Evolutionary conservation across 306 rosid genomes (phyloP).

Genomic region (Cyamopsis tetragonoloba): DNA sequence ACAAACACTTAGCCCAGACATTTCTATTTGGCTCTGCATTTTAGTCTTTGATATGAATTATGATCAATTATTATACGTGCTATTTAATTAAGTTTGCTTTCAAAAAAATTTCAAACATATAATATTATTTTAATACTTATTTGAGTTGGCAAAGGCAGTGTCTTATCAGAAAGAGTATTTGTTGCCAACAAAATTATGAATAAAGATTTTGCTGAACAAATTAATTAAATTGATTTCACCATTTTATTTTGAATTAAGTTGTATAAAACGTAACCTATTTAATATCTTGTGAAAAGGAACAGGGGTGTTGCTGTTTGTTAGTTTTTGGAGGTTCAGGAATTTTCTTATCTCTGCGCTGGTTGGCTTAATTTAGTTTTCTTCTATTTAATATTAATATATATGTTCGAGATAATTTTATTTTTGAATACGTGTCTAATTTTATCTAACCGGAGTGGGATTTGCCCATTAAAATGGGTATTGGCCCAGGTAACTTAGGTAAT

Average conservation of each 20-base stretch:
- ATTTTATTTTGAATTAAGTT: background rate
- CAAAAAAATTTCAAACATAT: conserved; percentile 5
- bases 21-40: background rate
- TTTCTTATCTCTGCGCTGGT: too few relatives aligned
- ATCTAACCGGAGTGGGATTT: too few relatives aligned
- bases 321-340: too few relatives aligned
- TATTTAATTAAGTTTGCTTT: conserved; percentile 21
- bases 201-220: background rate
- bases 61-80: conserved; percentile 32
- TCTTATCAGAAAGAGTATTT: background rate
- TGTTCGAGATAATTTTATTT: too few relatives aligned
- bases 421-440: too few relatives aligned
- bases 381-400: too few relatives aligned
- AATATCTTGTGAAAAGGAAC: too few relatives aligned
- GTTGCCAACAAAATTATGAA: background rate
- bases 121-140: background rate
- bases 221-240: background rate
- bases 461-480: too few relatives aligned
- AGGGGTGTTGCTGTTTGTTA: too few relatives aligned
- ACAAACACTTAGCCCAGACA: background rate
- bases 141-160: conserved; percentile 20
- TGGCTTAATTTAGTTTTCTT: too few relatives aligned
- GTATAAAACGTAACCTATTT: too few relatives aligned
- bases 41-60: conserved; percentile 26
- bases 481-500: too few relatives aligned